A percentile compares a stretch with the other conserved stretches of the same genome.
Conservation (phyloP, 345 rosid genomes). For the Carallia brachiata region DNA sequence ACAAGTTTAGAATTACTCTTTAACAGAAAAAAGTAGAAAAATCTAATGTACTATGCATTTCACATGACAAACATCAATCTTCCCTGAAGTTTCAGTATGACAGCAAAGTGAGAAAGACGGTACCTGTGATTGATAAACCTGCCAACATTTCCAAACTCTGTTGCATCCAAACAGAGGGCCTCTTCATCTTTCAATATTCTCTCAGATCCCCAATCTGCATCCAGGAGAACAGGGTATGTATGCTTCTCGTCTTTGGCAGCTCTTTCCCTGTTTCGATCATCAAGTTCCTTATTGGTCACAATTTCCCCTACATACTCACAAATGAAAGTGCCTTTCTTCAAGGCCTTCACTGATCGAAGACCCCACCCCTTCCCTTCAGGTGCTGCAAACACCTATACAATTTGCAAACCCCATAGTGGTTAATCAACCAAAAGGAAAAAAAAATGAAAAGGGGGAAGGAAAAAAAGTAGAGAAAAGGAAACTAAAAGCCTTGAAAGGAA, state of each 20-base stretch:
- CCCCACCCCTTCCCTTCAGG: slow-evolving; percentile 25
- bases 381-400: slow-evolving; percentile 17
- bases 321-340: slow-evolving; percentile 21
- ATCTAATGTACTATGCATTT: too few species aligned
- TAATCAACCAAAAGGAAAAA: neutral
- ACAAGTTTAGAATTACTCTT: too few species aligned
- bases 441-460: neutral
- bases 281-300: slow-evolving; percentile 19
- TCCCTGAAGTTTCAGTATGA: too few species aligned
- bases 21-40: too few species aligned
- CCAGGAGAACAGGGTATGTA: slow-evolving; percentile 25
- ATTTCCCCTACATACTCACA: slow-evolving; percentile 22
- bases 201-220: slow-evolving; percentile 34
- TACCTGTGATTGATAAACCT: slow-evolving; percentile 35
- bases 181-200: slow-evolving; percentile 30
- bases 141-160: slow-evolving; percentile 28
- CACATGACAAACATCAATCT: neutral
- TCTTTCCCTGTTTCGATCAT: slow-evolving; percentile 17
- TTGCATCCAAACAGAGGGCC: slow-evolving; percentile 32
- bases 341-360: slow-evolving; percentile 7
- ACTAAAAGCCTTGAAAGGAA: neutral
- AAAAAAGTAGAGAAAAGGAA: neutral
- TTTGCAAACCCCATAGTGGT: neutral
- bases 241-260: slow-evolving; percentile 20
- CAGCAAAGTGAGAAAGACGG: neutral